Evolutionary conservation across 106 monocot species (phyloP).

Genomic region (Gastrodia elata): DNA sequence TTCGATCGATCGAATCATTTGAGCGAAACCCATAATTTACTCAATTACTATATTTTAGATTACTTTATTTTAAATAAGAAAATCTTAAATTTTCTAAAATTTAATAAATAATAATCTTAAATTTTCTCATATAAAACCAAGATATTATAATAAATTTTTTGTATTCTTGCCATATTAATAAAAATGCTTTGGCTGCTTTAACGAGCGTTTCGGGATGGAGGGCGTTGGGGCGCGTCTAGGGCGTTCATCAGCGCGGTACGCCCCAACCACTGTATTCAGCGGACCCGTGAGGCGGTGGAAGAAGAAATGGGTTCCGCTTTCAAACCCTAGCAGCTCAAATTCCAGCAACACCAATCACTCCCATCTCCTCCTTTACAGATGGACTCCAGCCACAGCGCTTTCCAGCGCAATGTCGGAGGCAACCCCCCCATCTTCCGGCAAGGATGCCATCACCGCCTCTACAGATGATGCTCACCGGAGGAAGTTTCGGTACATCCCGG

Average conservation of each 20-base stretch:
- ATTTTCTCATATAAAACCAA: too few relatives aligned
- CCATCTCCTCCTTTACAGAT: conserved; percentile 67
- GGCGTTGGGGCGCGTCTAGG: conserved; percentile 81
- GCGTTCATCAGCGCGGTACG: conserved; percentile 81
- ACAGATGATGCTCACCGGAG: conserved; percentile 32
- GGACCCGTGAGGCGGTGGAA: conserved; percentile 88
- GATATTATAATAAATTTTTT: too few relatives aligned
- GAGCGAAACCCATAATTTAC: too few relatives aligned
- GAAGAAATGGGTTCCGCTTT: conserved; percentile 81
- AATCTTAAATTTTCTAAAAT: too few relatives aligned
- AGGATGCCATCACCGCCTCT: conserved; percentile 9
- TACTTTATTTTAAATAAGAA: too few relatives aligned
- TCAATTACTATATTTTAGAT: too few relatives aligned
- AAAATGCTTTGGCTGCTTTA: too few relatives aligned
- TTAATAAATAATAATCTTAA: too few relatives aligned
- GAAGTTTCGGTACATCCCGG: conserved; percentile 80
- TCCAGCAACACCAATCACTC: conserved; percentile 18
- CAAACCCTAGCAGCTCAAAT: conserved; percentile 23
- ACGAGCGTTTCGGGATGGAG: too few relatives aligned
- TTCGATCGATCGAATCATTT: too few relatives aligned
- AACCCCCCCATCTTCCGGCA: not conserved
- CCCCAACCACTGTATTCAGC: conserved; percentile 65
- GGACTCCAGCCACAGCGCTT: conserved; percentile 39
- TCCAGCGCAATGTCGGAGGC: conserved; percentile 17
- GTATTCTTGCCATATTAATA: too few relatives aligned